These are phyloP conservation scores for Larix kaempferi DNA, from an alignment of 75 land plant species.

Conservation along the genomic window DNA sequence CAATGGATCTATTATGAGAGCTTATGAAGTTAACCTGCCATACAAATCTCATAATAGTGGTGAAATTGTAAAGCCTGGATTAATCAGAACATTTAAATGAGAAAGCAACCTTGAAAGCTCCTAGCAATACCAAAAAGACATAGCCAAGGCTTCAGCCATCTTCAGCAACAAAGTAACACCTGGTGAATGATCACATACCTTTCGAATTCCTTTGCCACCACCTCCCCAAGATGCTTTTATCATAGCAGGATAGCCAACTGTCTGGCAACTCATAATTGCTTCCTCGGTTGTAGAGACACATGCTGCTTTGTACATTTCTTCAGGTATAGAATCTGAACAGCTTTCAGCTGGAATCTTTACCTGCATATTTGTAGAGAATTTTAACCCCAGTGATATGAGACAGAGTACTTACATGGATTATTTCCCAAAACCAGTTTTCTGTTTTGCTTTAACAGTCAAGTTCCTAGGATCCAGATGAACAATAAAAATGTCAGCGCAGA, in stretches of 20 bases:
- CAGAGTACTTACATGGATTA: background rate
- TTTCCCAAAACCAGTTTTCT: background rate
- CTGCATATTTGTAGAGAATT: constrained; percentile 28
- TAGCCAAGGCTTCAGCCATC: background rate
- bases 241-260: constrained; percentile 97
- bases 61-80: background rate
- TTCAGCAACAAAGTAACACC: constrained; percentile 1
- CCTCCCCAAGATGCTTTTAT: constrained; percentile 99
- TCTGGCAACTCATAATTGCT: constrained; percentile 84
- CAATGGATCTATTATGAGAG: background rate
- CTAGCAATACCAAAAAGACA: background rate
- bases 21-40: background rate
- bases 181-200: constrained; percentile 42
- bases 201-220: constrained; percentile 98
- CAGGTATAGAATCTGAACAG: constrained; percentile 75
- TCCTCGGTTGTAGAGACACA: constrained; percentile 95
- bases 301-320: constrained; percentile 75
- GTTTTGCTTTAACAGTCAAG: background rate
- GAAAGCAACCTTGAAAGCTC: background rate
- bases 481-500: constrained; percentile 7
- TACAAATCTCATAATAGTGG: background rate
- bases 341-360: constrained; percentile 79
- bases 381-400: background rate
- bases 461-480: background rate
- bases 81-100: background rate